Percentiles rank a stretch among this genome's conserved stretches.
Conservation (phyloP, 805 yeast genomes). For the Kluyveromyces starmeri region DNA sequence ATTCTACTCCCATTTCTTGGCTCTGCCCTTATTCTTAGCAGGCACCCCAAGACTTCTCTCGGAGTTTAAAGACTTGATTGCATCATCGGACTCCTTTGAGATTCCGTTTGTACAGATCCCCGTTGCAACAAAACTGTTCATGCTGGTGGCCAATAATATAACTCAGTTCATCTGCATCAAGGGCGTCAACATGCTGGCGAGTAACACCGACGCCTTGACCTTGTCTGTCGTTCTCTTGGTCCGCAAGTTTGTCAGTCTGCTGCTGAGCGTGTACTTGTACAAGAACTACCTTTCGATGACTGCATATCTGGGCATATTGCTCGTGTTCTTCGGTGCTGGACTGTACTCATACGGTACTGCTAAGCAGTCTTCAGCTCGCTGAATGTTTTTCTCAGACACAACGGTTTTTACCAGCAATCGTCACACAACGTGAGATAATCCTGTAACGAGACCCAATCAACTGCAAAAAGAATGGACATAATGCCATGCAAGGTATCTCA, state of each 20-base stretch:
- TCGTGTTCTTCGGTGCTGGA: constrained; percentile 50
- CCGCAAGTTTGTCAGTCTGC: constrained; percentile 52
- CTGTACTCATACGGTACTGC: constrained; percentile 28
- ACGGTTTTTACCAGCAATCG: too few species aligned
- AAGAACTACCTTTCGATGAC: constrained; percentile 34
- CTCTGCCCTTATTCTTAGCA: constrained; percentile 43
- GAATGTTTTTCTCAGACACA: too few species aligned
- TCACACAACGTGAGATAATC: too few species aligned
- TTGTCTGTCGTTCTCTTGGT: constrained; percentile 51
- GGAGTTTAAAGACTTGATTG: constrained; percentile 26
- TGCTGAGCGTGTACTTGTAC: constrained; percentile 47
- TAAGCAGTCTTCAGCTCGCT: neutral
- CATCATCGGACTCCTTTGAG: constrained; percentile 1
- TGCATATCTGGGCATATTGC: constrained; percentile 38
- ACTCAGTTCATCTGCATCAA: constrained; percentile 56
- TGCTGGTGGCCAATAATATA: constrained; percentile 35
- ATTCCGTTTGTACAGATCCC: constrained; percentile 2
- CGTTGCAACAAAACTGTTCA: constrained; percentile 22
- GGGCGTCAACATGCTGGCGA: constrained; percentile 58
- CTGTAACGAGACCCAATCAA: too few species aligned
- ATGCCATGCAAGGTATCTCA: too few species aligned
- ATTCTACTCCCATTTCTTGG: constrained; percentile 50
- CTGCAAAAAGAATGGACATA: too few species aligned
- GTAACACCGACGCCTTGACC: constrained; percentile 51
- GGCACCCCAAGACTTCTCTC: constrained; percentile 26